phyloP scores from a whole-genome alignment of 1,284 basidiomycete genomes.

The Irpex lacteus region DNA sequence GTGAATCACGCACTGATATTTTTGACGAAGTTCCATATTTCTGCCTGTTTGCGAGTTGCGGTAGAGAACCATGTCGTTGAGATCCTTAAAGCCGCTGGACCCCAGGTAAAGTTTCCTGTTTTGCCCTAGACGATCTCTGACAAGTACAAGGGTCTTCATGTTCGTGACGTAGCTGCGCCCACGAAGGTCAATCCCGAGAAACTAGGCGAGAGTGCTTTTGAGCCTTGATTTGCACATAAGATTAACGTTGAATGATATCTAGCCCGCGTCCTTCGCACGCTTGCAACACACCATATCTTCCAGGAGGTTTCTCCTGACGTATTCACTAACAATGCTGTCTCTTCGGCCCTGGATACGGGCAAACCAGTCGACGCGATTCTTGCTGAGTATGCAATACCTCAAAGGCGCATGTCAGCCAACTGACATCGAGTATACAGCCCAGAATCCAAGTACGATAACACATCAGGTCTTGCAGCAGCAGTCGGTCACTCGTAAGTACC shows the following conservation, averaged over 20 bases:
- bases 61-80: background rate
- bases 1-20: background rate
- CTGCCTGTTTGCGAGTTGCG: background rate
- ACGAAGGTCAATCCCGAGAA: conserved; percentile 29
- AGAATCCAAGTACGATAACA: conserved; percentile 6
- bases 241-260: background rate
- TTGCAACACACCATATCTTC: conserved; percentile 42
- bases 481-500: no score
- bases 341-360: conserved; percentile 37
- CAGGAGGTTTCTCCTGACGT: conserved; percentile 39
- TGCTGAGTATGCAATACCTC: background rate
- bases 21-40: background rate
- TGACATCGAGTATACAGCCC: background rate
- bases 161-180: conserved; percentile 33
- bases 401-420: background rate
- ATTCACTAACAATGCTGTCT: conserved; percentile 42
- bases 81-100: background rate
- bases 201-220: conserved; percentile 25
- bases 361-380: conserved; percentile 25
- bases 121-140: background rate
- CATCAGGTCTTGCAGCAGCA: conserved; percentile 4
- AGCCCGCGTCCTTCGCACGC: conserved; percentile 38
- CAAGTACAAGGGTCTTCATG: conserved; percentile 30
- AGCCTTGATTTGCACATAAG: background rate
- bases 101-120: background rate